A percentile compares a stretch with the other conserved stretches of the same genome.
phyloP scores from a whole-genome alignment of 2,329 filamentous ascomycete genomes.

The Plenodomus tracheiphilus region DNA sequence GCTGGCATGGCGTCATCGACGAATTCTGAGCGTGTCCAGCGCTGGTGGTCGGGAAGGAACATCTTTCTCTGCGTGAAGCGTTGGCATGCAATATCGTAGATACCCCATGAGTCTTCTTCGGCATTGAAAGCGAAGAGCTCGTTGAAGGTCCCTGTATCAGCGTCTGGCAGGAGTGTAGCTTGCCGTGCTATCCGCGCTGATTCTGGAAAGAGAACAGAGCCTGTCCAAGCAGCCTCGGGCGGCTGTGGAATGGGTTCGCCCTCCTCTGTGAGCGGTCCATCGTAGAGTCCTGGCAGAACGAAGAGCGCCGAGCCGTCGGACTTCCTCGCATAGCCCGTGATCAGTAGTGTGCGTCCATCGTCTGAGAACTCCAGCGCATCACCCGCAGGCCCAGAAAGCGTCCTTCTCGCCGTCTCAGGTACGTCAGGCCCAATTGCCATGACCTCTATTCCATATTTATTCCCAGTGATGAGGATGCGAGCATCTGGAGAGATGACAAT shows the following conservation, averaged over 20 bases:
- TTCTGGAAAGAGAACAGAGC: constrained; percentile 47
- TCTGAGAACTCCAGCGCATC: constrained; percentile 46
- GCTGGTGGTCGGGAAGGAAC: constrained; percentile 43
- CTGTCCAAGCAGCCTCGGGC: constrained; percentile 44
- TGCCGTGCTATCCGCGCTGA: constrained; percentile 44
- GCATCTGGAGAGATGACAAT: constrained; percentile 82
- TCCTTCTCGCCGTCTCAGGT: constrained; percentile 38
- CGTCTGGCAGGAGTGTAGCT: constrained; percentile 45
- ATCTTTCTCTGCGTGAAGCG: constrained; percentile 45
- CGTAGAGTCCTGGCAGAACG: constrained; percentile 44
- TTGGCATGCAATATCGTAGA: constrained; percentile 45
- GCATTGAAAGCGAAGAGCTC: constrained; percentile 48
- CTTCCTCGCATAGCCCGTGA: constrained; percentile 43
- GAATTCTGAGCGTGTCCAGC: constrained; percentile 44
- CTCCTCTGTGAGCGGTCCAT: constrained; percentile 46
- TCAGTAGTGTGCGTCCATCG: constrained; percentile 45
- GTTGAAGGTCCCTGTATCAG: constrained; percentile 43
- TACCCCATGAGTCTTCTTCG: constrained; percentile 46
- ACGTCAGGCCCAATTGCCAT: constrained; percentile 70
- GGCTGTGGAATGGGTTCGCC: constrained; percentile 43
- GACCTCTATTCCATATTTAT: constrained; percentile 87
- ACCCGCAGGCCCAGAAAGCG: constrained; percentile 42
- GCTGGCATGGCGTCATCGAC: constrained; percentile 47
- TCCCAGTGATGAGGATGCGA: constrained; percentile 80
- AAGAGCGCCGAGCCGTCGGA: constrained; percentile 43